Conservation (phyloP, 768 basidiomycete genomes). For the Leccinum truebloodii region DNA sequence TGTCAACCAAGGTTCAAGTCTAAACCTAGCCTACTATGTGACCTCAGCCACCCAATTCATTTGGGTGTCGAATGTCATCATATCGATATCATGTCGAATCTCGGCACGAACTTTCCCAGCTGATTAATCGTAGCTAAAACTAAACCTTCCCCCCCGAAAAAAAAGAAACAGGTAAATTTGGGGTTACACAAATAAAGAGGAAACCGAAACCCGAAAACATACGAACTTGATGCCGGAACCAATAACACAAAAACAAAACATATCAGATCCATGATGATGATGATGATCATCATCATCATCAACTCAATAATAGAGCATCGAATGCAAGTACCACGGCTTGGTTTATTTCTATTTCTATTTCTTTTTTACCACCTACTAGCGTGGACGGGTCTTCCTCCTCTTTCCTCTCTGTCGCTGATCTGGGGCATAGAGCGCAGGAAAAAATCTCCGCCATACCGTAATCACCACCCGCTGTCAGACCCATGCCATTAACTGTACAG, state of each 20-base stretch:
- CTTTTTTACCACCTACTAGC: neutral
- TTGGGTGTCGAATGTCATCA: neutral
- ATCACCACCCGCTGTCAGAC: slow-evolving; percentile 18
- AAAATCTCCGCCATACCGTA: slow-evolving; percentile 22
- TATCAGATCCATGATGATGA: slow-evolving; percentile 20
- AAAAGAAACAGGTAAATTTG: neutral
- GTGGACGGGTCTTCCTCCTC: neutral
- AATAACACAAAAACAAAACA: neutral
- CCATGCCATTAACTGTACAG: neutral
- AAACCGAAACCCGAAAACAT: neutral
- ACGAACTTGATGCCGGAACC: neutral
- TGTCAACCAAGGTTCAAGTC: neutral
- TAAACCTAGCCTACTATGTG: neutral
- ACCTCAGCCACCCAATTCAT: neutral
- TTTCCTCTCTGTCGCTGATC: neutral
- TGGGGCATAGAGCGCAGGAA: slow-evolving; percentile 31
- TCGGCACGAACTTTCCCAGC: neutral
- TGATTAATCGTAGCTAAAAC: neutral
- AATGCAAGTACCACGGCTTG: slow-evolving; percentile 11
- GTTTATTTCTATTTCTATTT: slow-evolving; percentile 1
- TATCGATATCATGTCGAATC: neutral
- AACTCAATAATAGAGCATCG: neutral
- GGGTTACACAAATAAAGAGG: neutral
- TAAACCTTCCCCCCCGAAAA: neutral
- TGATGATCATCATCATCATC: neutral